Evolutionary conservation across 202 grass and related monocot genomes (phyloP), one percentile per base, ranked within the genome.

Genomic region (Digitaria exilis): DNA sequence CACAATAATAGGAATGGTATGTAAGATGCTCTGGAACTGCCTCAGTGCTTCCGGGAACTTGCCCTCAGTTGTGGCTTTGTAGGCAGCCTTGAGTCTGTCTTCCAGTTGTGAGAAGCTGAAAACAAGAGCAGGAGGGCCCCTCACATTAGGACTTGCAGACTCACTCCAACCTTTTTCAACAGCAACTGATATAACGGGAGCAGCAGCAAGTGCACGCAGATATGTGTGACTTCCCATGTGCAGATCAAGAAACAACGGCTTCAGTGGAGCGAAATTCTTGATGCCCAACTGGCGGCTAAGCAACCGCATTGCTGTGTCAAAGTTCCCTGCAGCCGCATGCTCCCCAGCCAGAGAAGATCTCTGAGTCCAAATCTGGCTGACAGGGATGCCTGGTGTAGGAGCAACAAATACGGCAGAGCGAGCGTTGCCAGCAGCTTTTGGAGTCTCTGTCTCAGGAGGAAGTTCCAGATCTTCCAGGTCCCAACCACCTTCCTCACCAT

Each of bases 331-430:
- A 32, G 93, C 93, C 59, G 83, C 83, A 80, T 96, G 90, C 80
- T 96, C 93, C 56, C 93, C 93, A 73, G 90, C 83, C 71, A 96
- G 88, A 62, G 90, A 96, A 57, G 93, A 96, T 48, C 87, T 96
- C 76, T 92, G 90, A 29, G 83, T 92, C 93, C 93, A 96, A n/a
- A 92, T 92, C 86, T 96, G 90, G 71, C 88, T 92, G 56, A 96
- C 93, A 69, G 90, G 85, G 83, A 92, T 88, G 65, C 93, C 93
- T 26, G 88, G 80, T n/a, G 85, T 87, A 48, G 93, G 93, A 52
- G 88, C 88, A 43, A 90, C 90, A 68, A 92, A 96, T 58, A 92
- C 48, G 31, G 81, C 30, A n/a, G 90, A 79, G 11, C 77, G 80
- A 44, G 69, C 74, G 9, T 51, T 56, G 41, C 56, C 60, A 19